A percentile compares a stretch with the other conserved stretches of the same genome.
phyloP scores from a whole-genome alignment of 2,329 filamentous ascomycete species.

The Colletotrichum karsti region DNA sequence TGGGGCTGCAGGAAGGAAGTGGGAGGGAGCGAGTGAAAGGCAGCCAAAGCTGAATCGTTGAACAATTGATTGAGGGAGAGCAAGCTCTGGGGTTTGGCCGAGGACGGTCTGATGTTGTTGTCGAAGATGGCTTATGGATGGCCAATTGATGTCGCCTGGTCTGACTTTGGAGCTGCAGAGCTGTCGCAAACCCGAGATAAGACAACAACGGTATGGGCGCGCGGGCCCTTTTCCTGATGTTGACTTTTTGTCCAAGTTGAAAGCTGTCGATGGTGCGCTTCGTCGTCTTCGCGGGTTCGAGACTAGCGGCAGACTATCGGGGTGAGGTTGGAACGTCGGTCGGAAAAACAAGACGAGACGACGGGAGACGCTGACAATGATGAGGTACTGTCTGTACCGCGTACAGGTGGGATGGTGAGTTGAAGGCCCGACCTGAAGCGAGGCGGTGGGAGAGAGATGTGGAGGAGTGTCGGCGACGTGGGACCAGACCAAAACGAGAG shows the following conservation, averaged over 20 bases:
- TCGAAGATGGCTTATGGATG: neutral
- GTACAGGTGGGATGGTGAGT: constrained; percentile 13
- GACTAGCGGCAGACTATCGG: constrained; percentile 23
- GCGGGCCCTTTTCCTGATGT: constrained; percentile 12
- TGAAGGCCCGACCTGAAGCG: constrained; percentile 23
- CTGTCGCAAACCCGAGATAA: neutral
- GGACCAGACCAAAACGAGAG: constrained; percentile 20
- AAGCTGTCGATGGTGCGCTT: constrained; percentile 17
- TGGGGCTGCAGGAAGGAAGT: constrained; percentile 10
- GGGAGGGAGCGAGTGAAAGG: neutral
- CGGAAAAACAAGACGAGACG: constrained; percentile 14
- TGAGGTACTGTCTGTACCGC: neutral
- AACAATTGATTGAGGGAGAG: constrained; percentile 8
- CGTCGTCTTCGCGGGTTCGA: constrained; percentile 11
- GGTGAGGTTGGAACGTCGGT: constrained; percentile 15
- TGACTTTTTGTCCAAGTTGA: neutral
- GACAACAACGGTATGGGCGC: constrained; percentile 8
- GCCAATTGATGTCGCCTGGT: constrained; percentile 7
- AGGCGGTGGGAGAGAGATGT: constrained; percentile 18
- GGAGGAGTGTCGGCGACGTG: constrained; percentile 11
- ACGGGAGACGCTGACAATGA: constrained; percentile 6
- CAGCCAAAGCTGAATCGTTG: constrained; percentile 6
- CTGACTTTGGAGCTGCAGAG: neutral
- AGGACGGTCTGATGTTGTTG: neutral
- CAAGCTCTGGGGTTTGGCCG: constrained; percentile 2